Conservation (phyloP, 345 rosid species). For the Rhizophora mangle region DNA sequence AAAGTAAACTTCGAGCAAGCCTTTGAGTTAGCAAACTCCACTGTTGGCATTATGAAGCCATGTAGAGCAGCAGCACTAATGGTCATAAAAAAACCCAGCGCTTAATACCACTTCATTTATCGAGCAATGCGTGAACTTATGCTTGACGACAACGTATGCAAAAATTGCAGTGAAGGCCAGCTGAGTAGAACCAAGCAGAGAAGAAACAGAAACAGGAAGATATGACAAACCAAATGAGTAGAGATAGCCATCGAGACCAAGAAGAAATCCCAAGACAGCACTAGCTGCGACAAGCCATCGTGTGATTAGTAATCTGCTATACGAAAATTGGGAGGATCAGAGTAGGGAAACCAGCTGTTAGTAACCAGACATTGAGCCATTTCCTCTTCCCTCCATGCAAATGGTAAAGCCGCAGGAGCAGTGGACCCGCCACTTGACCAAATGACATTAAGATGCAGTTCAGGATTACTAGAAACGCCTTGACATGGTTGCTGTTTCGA, state of each 20-base stretch:
- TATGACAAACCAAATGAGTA: neutral
- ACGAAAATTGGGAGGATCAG: neutral
- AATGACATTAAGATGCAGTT: neutral
- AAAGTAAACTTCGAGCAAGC: neutral
- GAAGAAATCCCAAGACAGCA: neutral
- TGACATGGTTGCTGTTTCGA: neutral
- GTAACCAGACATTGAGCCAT: neutral
- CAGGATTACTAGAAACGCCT: neutral
- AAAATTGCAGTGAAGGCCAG: neutral
- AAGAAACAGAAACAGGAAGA: neutral
- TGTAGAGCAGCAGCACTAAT: neutral
- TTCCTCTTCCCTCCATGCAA: neutral
- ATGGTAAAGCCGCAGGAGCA: neutral
- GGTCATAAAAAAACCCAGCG: neutral
- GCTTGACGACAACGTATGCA: neutral
- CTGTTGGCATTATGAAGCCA: neutral
- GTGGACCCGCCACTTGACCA: neutral
- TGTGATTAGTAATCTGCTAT: neutral
- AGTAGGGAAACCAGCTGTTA: neutral
- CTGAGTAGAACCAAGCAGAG: neutral
- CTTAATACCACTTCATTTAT: neutral
- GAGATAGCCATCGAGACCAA: neutral
- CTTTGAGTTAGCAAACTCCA: neutral
- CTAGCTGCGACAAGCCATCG: neutral
- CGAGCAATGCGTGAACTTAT: neutral